These are phyloP conservation scores for Starmerella bombi DNA, from an alignment of 805 yeast species.

Conservation along the genomic window DNA sequence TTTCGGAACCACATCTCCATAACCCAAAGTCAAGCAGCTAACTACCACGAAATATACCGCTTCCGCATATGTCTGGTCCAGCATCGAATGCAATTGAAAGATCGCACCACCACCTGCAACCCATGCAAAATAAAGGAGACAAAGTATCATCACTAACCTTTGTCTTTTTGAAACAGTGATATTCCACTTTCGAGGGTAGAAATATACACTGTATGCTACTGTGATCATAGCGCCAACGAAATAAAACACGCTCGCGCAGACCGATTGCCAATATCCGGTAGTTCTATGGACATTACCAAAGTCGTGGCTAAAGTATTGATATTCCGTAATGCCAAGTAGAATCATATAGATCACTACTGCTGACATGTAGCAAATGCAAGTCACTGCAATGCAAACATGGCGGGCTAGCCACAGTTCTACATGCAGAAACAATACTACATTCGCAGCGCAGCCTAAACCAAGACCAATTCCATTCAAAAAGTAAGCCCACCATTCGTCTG, in stretches of 20 bases:
- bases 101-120: slow-evolving; percentile 55
- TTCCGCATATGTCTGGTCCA: slow-evolving; percentile 45
- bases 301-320: slow-evolving; percentile 23
- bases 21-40: slow-evolving; percentile 64
- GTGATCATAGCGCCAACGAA: slow-evolving; percentile 42
- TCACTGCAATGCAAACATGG: slow-evolving; percentile 28
- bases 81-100: slow-evolving; percentile 32
- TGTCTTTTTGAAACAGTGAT: slow-evolving; percentile 43
- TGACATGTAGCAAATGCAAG: slow-evolving; percentile 40
- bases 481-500: slow-evolving; percentile 30
- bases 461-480: slow-evolving; percentile 52
- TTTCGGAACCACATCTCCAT: slow-evolving; percentile 57
- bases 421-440: slow-evolving; percentile 55
- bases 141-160: slow-evolving; percentile 59
- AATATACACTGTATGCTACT: slow-evolving; percentile 50
- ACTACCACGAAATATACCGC: slow-evolving; percentile 61
- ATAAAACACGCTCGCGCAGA: slow-evolving; percentile 50
- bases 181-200: slow-evolving; percentile 44
- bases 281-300: slow-evolving; percentile 27
- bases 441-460: slow-evolving; percentile 52
- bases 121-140: slow-evolving; percentile 55
- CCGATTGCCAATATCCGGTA: slow-evolving; percentile 72
- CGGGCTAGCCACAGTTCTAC: slow-evolving; percentile 56
- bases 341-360: slow-evolving; percentile 44
- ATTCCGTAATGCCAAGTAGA: slow-evolving; percentile 33